Percentiles rank a stretch among this genome's conserved stretches.
Conservation (phyloP, 176 grass and related monocot species). For the Rhynchospora pubera region DNA sequence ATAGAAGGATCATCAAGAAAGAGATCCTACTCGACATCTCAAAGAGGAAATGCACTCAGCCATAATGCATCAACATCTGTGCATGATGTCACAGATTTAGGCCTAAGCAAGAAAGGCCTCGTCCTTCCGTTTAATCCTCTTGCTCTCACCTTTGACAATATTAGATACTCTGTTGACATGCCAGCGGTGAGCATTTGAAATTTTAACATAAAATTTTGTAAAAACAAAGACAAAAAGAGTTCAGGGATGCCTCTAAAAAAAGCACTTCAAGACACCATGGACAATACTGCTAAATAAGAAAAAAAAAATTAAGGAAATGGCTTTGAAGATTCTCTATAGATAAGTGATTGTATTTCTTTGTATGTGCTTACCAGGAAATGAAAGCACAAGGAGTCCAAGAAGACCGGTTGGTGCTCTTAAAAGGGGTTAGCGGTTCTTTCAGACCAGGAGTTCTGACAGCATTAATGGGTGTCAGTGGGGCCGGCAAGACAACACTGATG, state of each 20-base stretch:
- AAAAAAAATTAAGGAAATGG: not conserved
- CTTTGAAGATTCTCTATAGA: not conserved
- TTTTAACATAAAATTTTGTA: not conserved
- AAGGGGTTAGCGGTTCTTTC: conserved; percentile 79
- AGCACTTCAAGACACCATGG: conserved; percentile 10
- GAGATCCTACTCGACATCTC: conserved; percentile 38
- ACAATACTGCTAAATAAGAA: not conserved
- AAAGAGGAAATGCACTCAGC: conserved; percentile 32
- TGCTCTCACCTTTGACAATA: conserved; percentile 57
- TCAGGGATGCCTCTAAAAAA: not conserved
- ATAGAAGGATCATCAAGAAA: conserved; percentile 35
- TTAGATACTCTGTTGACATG: conserved; percentile 89
- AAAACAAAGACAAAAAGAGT: not conserved
- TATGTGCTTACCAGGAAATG: conserved; percentile 52
- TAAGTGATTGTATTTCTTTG: not conserved
- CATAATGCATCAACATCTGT: conserved; percentile 28
- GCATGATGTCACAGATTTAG: conserved; percentile 19
- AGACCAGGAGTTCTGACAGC: conserved; percentile 88
- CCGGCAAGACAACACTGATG: conserved; percentile 91
- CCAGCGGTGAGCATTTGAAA: conserved; percentile 47
- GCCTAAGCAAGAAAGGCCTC: conserved; percentile 50
- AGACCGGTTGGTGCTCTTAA: conserved; percentile 64
- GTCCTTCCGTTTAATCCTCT: conserved; percentile 68
- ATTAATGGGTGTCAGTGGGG: conserved; percentile 87
- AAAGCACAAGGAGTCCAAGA: conserved; percentile 68